These are phyloP conservation scores for Kwoniella heveanensis DNA, from an alignment of 768 basidiomycete genomes.

Conservation along the genomic window DNA sequence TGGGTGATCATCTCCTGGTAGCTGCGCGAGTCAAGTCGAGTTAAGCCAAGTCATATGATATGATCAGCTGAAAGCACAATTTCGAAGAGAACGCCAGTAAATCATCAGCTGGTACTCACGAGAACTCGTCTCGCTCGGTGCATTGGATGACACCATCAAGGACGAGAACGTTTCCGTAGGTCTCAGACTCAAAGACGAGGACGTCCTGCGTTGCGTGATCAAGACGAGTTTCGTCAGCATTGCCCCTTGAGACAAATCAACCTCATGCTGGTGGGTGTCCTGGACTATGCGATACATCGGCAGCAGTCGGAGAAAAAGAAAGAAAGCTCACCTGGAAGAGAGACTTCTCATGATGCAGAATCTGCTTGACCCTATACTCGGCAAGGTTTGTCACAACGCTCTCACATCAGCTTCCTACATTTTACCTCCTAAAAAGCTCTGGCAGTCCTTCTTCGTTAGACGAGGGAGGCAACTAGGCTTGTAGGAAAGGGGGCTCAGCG, in stretches of 20 bases:
- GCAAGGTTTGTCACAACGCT: background rate
- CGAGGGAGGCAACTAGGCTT: no score
- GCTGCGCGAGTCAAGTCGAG: slow-evolving; percentile 57
- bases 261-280: no score
- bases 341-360: slow-evolving; percentile 90
- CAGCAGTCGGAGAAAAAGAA: no score
- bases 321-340: slow-evolving; percentile 66
- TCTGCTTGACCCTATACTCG: slow-evolving; percentile 70
- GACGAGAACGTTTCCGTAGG: slow-evolving; percentile 94
- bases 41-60: no score
- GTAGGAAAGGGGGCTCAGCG: no score
- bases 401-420: slow-evolving; percentile 12
- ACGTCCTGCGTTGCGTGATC: slow-evolving; percentile 64
- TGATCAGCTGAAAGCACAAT: no score
- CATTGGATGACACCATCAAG: slow-evolving; percentile 95
- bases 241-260: background rate
- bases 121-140: slow-evolving; percentile 98
- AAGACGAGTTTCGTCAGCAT: slow-evolving; percentile 8
- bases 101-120: slow-evolving; percentile 57
- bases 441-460: no score
- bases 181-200: slow-evolving; percentile 92
- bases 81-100: slow-evolving; percentile 5
- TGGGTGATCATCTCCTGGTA: slow-evolving; percentile 99
- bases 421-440: no score
- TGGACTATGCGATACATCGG: no score